These are phyloP conservation scores for Stylosanthes scabra DNA, from an alignment of 331 rosid genomes.

Conservation along the genomic window DNA sequence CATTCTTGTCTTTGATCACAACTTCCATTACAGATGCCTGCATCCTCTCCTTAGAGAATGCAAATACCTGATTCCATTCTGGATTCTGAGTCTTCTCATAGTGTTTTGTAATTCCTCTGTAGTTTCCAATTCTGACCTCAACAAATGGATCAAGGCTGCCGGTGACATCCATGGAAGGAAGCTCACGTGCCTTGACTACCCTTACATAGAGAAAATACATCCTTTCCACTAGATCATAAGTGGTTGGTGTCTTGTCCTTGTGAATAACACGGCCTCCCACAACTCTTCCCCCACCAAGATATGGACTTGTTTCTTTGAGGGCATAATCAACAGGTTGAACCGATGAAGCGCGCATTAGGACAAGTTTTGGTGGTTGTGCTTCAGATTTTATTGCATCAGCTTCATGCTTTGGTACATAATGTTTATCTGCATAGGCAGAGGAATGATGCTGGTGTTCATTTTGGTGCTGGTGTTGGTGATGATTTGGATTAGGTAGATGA, in stretches of 20 bases:
- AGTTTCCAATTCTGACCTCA: too few relatives aligned
- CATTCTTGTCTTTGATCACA: too few relatives aligned
- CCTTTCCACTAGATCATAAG: slow-evolving; percentile 89
- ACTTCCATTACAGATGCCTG: too few relatives aligned
- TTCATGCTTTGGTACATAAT: slow-evolving; percentile 57
- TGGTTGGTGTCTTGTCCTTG: slow-evolving; percentile 60
- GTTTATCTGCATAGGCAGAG: slow-evolving; percentile 42
- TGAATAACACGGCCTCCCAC: slow-evolving; percentile 76
- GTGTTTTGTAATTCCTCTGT: too few relatives aligned
- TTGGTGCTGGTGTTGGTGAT: slow-evolving; percentile 36
- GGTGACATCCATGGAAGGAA: too few relatives aligned
- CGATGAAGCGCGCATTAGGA: slow-evolving; percentile 57
- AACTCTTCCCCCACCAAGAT: slow-evolving; percentile 80
- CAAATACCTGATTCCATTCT: too few relatives aligned
- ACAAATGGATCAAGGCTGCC: too few relatives aligned
- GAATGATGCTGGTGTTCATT: slow-evolving; percentile 17
- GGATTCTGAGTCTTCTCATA: too few relatives aligned
- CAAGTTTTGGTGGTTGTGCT: slow-evolving; percentile 56
- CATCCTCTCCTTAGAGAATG: too few relatives aligned
- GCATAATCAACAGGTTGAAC: slow-evolving; percentile 74
- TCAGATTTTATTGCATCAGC: slow-evolving; percentile 61
- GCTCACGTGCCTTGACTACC: too few relatives aligned
- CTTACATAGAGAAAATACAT: slow-evolving; percentile 62
- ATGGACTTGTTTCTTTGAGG: slow-evolving; percentile 80
- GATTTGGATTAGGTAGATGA: slow-evolving; percentile 60